Evolutionary conservation across 345 rosid genomes (phyloP).

Genomic region (Hypericum perforatum): DNA sequence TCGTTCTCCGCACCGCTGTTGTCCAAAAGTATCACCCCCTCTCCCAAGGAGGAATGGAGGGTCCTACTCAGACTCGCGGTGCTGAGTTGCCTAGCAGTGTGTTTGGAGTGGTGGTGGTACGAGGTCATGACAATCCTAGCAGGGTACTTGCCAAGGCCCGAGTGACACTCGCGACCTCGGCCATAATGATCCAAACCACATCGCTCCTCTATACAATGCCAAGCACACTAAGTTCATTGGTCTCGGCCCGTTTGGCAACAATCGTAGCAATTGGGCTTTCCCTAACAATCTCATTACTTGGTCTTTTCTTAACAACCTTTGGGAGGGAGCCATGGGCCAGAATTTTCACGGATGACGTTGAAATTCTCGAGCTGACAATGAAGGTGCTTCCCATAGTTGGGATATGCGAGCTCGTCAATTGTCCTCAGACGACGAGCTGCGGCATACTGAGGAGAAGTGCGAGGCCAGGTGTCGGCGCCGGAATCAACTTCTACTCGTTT

Average conservation of each 20-base stretch:
- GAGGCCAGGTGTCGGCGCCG: slow-evolving; percentile 64
- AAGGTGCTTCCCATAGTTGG: slow-evolving; percentile 71
- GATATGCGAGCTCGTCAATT: slow-evolving; percentile 78
- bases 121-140: slow-evolving; percentile 86
- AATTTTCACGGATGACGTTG: slow-evolving; percentile 46
- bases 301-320: slow-evolving; percentile 48
- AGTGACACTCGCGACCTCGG: slow-evolving; percentile 56
- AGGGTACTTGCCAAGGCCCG: slow-evolving; percentile 55
- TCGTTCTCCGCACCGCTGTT: background rate
- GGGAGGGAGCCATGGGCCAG: slow-evolving; percentile 65
- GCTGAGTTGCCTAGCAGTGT: slow-evolving; percentile 76
- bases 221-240: slow-evolving; percentile 54
- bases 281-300: slow-evolving; percentile 36
- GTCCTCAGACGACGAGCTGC: slow-evolving; percentile 87
- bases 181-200: slow-evolving; percentile 78
- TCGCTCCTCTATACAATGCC: slow-evolving; percentile 82
- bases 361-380: slow-evolving; percentile 44
- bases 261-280: slow-evolving; percentile 50
- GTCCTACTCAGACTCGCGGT: slow-evolving; percentile 47
- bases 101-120: slow-evolving; percentile 99
- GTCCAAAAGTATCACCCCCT: background rate
- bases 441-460: slow-evolving; percentile 83
- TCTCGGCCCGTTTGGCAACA: slow-evolving; percentile 55
- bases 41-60: slow-evolving; percentile 39
- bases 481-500: slow-evolving; percentile 63